Conservation (phyloP, 2,329 filamentous ascomycete species). For the Aspergillus fijiensis region DNA sequence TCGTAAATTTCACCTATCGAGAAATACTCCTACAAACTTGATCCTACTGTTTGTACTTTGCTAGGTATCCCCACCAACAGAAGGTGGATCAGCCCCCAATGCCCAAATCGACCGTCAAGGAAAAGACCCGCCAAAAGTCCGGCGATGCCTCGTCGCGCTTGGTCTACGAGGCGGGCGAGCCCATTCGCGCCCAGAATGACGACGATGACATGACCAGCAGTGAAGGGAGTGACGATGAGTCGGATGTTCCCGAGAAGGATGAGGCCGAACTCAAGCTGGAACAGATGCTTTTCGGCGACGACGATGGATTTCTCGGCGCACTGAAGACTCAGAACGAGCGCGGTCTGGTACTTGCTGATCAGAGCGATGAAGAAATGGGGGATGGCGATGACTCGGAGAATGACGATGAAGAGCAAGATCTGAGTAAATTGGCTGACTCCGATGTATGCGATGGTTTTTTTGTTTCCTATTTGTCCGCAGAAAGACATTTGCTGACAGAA, state of each 20-base stretch:
- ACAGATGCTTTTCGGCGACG: slow-evolving; percentile 82
- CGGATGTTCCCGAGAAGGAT: slow-evolving; percentile 63
- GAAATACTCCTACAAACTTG: neutral
- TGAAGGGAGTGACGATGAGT: slow-evolving; percentile 24
- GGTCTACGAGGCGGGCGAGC: slow-evolving; percentile 24
- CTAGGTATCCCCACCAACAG: neutral
- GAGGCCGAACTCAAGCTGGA: slow-evolving; percentile 83
- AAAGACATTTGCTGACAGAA: neutral
- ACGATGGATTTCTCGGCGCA: slow-evolving; percentile 73
- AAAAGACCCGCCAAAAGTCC: slow-evolving; percentile 29
- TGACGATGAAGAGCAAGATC: slow-evolving; percentile 50
- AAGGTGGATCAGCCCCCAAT: slow-evolving; percentile 18
- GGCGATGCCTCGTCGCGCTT: slow-evolving; percentile 22
- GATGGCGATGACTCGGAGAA: slow-evolving; percentile 39
- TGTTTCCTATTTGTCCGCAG: neutral
- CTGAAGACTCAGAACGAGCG: slow-evolving; percentile 60
- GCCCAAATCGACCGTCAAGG: slow-evolving; percentile 29
- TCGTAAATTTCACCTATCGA: neutral
- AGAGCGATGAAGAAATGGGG: slow-evolving; percentile 30
- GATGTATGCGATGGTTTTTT: slow-evolving; percentile 51
- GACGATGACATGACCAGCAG: slow-evolving; percentile 30
- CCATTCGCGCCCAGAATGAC: slow-evolving; percentile 19
- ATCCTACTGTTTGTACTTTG: neutral
- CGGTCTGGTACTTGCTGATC: slow-evolving; percentile 39
- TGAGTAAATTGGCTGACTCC: slow-evolving; percentile 71